Base-by-base conservation (phyloP, 2,329 filamentous ascomycete species). In the Aureobasidium sp. region DNA sequence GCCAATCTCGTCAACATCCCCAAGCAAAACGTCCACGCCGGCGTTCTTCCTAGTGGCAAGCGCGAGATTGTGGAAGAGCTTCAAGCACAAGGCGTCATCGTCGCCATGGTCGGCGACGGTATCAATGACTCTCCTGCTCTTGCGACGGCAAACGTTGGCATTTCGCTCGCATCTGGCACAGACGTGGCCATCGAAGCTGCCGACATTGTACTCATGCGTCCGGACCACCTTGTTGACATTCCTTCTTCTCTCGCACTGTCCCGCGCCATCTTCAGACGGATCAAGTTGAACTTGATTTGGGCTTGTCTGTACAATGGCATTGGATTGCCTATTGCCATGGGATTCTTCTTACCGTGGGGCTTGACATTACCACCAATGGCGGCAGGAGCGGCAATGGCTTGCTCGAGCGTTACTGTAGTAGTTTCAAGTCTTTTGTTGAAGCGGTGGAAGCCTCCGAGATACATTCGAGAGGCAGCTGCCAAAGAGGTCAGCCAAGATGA, bases 121-220 rank as follows among this genome's bases (percentile, higher is more conserved):
- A 96, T 98, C 78, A 98, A 98, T 70, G 93, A 98, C 73, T 95
- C 90, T 0, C 93, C 93, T 0, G 93, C 93, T 0, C 81, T 98
- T 10, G 93, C 90, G 0, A 95, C 90, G 0, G 90, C 93, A 10
- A 84, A 95, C 61, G 83, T 97, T 24, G 93, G 93, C 58, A 95
- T 98, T 60, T 90, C 90, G 55, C 88, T 98, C 70, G 80, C 88
- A 4, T 90, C 85, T 6, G 93, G 93, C 54, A 97, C 93, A 0
- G 93, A 97, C 66, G 91, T 98, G 1, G 93, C 93, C 45, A 95
- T 98, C 83, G 93, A 97, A 72, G 93, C 93, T 1, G 93, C 93
- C 0, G 90, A 95, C 63, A 83, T 98, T 16, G 93, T 98, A 14
- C 83, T 98, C 52, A 98, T 98, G 91, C 84, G 86, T 3, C 87